Evolutionary conservation across 208 protist species (phyloP).

Genomic region (Herpetomonas tarakana): DNA sequence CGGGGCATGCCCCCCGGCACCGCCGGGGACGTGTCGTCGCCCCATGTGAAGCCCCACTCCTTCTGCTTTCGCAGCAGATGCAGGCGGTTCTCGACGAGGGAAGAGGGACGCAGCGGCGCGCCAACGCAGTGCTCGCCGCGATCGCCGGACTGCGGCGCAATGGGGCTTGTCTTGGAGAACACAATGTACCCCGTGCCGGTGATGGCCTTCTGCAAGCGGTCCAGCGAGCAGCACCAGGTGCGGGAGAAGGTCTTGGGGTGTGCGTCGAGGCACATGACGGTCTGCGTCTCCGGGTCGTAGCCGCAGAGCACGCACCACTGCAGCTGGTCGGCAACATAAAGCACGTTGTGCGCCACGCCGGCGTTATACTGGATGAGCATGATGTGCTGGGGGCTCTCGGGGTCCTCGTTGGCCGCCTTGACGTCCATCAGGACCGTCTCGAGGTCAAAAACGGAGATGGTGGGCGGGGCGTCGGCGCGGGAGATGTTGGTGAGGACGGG

Average conservation of each 20-base stretch:
- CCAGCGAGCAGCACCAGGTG: constrained; percentile 79
- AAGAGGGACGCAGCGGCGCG: constrained; percentile 41
- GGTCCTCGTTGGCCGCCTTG: constrained; percentile 67
- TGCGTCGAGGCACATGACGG: constrained; percentile 77
- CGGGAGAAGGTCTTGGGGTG: constrained; percentile 83
- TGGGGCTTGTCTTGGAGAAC: constrained; percentile 50
- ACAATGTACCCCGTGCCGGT: constrained; percentile 86
- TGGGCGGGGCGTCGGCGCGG: constrained; percentile 83
- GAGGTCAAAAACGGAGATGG: constrained; percentile 86
- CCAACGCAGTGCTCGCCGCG: constrained; percentile 32
- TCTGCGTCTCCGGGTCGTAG: constrained; percentile 86
- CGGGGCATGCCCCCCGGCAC: not conserved
- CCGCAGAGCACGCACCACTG: constrained; percentile 87
- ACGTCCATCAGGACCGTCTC: constrained; percentile 82
- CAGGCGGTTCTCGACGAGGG: constrained; percentile 63
- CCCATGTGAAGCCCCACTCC: constrained; percentile 13
- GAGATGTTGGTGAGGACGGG: constrained; percentile 85
- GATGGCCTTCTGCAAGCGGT: constrained; percentile 87
- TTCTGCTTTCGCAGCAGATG: constrained; percentile 60
- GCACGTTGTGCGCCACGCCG: constrained; percentile 83
- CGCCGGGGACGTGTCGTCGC: not conserved
- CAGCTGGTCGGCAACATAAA: constrained; percentile 65
- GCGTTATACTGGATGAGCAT: constrained; percentile 92
- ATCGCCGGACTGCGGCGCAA: not conserved
- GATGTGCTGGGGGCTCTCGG: constrained; percentile 64